Evolutionary conservation across 176 grass and related monocot genomes (phyloP), one percentile per base, ranked within the genome.

Genomic region (Luzula sylvatica): DNA sequence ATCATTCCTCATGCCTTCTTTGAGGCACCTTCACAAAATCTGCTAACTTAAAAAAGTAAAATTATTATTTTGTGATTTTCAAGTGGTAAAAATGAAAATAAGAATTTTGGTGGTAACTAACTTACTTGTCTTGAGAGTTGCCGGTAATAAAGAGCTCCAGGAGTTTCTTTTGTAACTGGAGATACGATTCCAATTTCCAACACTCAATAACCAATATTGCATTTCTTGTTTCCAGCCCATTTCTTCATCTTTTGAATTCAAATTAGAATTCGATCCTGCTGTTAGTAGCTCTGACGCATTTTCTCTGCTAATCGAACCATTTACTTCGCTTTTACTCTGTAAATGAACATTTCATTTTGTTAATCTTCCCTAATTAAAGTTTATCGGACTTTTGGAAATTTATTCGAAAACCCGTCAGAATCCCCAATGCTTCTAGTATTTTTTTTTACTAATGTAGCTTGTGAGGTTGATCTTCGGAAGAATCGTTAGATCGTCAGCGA

Each of bases 201-300:
- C 78, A 49, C 78, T 98, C 61, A 98, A 58, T 39, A 98, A 65
- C 86, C 70, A 98, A 80, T 98, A 85, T 80, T 98, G 93, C 78
- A 98, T 92, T 40, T 98, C 93, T 80, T 98, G 93, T 71, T 98
- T 98, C 52, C 84, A 89, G 3, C 69, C 86, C 82, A 92, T 74
- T 55, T 92, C 93, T 66, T 92, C 93, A 63, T 98, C 86, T 7
- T 72, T 77, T 15, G 86, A 65, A 74, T 77, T 96, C 19, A 52
- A 38, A 67, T 87, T 78, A 41, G 60, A 14, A 53, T 55, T 80
- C n/a, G 72, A 69, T 38, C 80, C 42, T 49, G 60, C 79, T 16
- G 65, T 75, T 55, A 98, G 61, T 60, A 98, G 66, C 65, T 98
- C 45, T 78, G 75, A 52, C 86, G 78, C 93, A 98, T 92, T 63